These are phyloP conservation scores for Linnemannia schmuckeri DNA, from an alignment of 192 early-diverging fungal species.

Conservation along the genomic window DNA sequence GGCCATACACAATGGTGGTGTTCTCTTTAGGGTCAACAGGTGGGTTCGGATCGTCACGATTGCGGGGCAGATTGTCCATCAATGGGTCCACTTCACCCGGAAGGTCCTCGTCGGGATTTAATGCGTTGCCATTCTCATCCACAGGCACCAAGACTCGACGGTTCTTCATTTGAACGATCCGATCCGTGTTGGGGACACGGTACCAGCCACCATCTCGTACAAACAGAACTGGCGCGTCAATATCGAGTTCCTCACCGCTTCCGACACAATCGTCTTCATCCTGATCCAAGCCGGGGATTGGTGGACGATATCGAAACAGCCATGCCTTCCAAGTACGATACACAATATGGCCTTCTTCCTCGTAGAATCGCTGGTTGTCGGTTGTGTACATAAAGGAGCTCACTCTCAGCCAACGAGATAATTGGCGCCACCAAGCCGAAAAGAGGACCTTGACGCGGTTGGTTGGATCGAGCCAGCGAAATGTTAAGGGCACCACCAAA, in stretches of 20 bases:
- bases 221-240: constrained; percentile 65
- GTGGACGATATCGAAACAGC: constrained; percentile 62
- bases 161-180: constrained; percentile 81
- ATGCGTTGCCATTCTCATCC: constrained; percentile 66
- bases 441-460: constrained; percentile 66
- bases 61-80: constrained; percentile 10
- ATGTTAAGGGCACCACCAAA: constrained; percentile 78
- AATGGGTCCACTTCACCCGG: constrained; percentile 70
- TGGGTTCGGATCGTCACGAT: neutral
- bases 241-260: constrained; percentile 61
- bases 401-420: constrained; percentile 75
- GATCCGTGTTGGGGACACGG: constrained; percentile 89
- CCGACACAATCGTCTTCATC: constrained; percentile 29
- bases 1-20: constrained; percentile 89
- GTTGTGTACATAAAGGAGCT: constrained; percentile 85
- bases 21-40: constrained; percentile 53
- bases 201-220: constrained; percentile 72
- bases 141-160: constrained; percentile 86
- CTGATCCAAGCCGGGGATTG: constrained; percentile 60
- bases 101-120: constrained; percentile 71
- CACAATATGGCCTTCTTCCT: constrained; percentile 81
- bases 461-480: constrained; percentile 73
- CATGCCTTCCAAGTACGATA: constrained; percentile 66
- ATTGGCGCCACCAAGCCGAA: constrained; percentile 79
- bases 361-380: constrained; percentile 62